Percentiles rank a stretch among this genome's conserved stretches.
phyloP scores from a whole-genome alignment of 2,329 filamentous ascomycete species.

The Niveomyces coronatus region DNA sequence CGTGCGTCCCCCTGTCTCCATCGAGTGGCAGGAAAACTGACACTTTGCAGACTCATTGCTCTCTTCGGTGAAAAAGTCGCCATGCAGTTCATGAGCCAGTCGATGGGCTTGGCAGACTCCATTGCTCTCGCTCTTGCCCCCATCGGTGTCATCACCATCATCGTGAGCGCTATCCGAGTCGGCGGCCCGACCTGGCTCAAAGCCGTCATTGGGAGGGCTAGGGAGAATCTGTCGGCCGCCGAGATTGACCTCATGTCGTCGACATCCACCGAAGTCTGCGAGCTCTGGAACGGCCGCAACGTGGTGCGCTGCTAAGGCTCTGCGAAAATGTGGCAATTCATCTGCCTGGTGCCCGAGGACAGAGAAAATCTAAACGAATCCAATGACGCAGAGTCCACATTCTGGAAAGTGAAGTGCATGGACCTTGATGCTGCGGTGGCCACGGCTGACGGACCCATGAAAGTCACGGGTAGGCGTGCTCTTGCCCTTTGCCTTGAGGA shows the following conservation, averaged over 20 bases:
- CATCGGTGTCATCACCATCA: constrained; percentile 32
- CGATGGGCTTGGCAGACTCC: constrained; percentile 28
- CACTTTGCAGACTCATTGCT: constrained; percentile 10
- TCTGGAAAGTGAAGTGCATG: constrained; percentile 8
- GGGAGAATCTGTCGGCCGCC: constrained; percentile 29
- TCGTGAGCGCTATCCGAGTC: constrained; percentile 34
- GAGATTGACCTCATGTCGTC: constrained; percentile 36
- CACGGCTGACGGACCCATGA: too few species aligned
- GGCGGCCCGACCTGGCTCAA: constrained; percentile 30
- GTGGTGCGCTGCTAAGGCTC: constrained; percentile 20
- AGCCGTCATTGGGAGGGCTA: constrained; percentile 33
- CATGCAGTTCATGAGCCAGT: constrained; percentile 37
- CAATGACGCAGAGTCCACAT: background rate
- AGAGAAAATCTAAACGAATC: background rate
- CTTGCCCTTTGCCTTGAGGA: too few species aligned
- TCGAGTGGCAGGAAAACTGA: background rate
- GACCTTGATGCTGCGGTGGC: background rate
- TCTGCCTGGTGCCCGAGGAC: constrained; percentile 10
- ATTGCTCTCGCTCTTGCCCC: constrained; percentile 37
- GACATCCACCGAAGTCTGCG: constrained; percentile 33
- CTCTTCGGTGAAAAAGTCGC: constrained; percentile 35
- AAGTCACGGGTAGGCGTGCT: too few species aligned
- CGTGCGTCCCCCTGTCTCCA: background rate
- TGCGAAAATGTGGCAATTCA: constrained; percentile 12
- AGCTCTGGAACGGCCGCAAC: constrained; percentile 32